Conservation (phyloP, 2,329 filamentous ascomycete genomes). For the Helminthosporium solani region DNA sequence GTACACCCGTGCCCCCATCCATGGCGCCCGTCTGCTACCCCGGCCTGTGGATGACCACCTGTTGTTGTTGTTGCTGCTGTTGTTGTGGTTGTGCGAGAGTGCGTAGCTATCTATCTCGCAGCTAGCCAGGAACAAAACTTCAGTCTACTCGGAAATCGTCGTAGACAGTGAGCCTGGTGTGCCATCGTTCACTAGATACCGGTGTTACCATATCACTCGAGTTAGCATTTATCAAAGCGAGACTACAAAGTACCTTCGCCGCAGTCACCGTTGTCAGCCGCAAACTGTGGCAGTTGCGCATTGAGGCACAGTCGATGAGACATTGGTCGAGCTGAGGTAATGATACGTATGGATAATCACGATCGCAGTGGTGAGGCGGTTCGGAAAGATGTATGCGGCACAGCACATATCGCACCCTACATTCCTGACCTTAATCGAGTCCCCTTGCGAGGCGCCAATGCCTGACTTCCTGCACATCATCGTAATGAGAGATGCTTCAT, state of each 20-base stretch:
- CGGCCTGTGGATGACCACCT: conserved; percentile 25
- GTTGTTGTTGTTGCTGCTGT: too few relatives aligned
- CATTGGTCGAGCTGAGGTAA: background rate
- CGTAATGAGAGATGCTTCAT: conserved; percentile 30
- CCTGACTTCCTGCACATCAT: conserved; percentile 37
- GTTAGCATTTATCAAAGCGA: conserved; percentile 26
- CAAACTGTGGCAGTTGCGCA: conserved; percentile 30
- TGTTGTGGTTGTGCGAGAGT: conserved; percentile 19
- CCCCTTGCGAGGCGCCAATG: conserved; percentile 30
- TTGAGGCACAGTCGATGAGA: conserved; percentile 27
- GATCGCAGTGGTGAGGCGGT: conserved; percentile 28
- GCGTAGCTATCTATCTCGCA: conserved; percentile 23
- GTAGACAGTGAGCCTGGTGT: conserved; percentile 23
- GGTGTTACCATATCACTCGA: conserved; percentile 23
- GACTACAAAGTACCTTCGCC: conserved; percentile 18
- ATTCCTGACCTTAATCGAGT: conserved; percentile 15
- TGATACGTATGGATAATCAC: conserved; percentile 15
- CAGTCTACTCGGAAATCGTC: conserved; percentile 19
- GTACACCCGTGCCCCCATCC: conserved; percentile 21
- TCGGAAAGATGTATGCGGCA: conserved; percentile 27
- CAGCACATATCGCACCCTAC: conserved; percentile 18
- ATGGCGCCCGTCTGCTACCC: conserved; percentile 23
- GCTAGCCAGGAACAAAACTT: conserved; percentile 27
- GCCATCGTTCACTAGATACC: conserved; percentile 20
- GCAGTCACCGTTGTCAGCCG: conserved; percentile 18